Evolutionary conservation across 345 rosid genomes (phyloP), one percentile per base, ranked within the genome.

Genomic region (Nephelium lappaceum): DNA sequence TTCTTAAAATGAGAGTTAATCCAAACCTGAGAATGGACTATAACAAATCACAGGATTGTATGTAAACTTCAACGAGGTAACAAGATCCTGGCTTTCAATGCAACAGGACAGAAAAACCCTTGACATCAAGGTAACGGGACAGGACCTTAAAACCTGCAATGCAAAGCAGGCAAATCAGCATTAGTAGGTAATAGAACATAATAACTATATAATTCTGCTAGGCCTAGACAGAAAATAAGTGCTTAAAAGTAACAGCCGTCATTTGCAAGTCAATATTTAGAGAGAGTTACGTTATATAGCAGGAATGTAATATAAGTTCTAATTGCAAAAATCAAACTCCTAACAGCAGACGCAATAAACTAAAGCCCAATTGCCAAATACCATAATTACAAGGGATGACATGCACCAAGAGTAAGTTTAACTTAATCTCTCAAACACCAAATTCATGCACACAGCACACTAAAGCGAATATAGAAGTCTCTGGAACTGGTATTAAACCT

Each of bases 41-140:
- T 4, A 27, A 53, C 49, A 39, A 53, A 65, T 67, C 14, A 38
- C 55, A 51, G 36, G 69, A 12, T 21, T 24, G 55, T 36, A 38
- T 53, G 49, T 42, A 66, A 65, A 67, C 70, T 53, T 62, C 79
- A 76, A 61, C 38, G 11, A 51, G 64, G 51, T 42, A 51, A 65
- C 11, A 21, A 14, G 64, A 66, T 76, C 62, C 9, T 38, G 53
- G 21, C 64, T 8, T 76, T 67, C 51, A 51, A 11, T 27, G 78
- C 71, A n/a, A 36, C 62, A 65, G n/a, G 60, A 43, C 60, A 74
- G 24, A n/a, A 53, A 75, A 49, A 66, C 51, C 64, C 53, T 38
- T 18, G 12, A 24, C 38, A 51, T 36, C 53, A 21, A 62, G 53
- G 55, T 11, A 60, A 73, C 49, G 66, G 24, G 53, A 38, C 23